Evolutionary conservation across 176 grass and related monocot species (phyloP), one percentile per base, ranked within the genome.

Genomic region (Oryza meridionalis): DNA sequence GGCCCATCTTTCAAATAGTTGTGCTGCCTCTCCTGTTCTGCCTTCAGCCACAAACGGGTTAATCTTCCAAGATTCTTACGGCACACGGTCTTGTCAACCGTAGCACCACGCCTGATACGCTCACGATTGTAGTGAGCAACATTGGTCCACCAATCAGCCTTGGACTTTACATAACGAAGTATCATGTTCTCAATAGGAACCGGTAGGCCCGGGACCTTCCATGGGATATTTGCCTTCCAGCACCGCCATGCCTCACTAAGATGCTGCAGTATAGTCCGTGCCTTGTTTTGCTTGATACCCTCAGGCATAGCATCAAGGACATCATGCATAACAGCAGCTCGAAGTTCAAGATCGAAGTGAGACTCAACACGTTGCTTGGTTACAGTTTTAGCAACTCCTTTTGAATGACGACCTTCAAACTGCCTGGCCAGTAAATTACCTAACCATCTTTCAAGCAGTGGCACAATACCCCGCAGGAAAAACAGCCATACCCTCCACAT

Each of bases 141-240:
- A 87, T 98, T 98, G 11, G 96, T 98, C 96, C 96, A 98, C 96
- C 96, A 98, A 85, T 98, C 96, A 69, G 96, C 96, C 71, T 98
- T 98, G 2, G 96, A 98, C 66, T 98, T 98, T 70, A 98, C 96
- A 59, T 98, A 95, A 70, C 96, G 93, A 81, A 98, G 96, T 83
- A 98, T 98, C 93, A 98, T 98, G 70, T 95, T 98, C 65, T 98
- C 96, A 84, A 98, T 93, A 26, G 96, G 91, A 4, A 98, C 96
- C 7, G 96, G 96, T 2, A 98, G 81, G 32, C 96, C 96, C 58
- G 96, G 96, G 43, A 98, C 96, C 93, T 98, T 98, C 96, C 96
- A 98, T 22, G 96, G 96, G n/a, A 98, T 98, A 84, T 98, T 98
- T 77, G 96, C 96, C 89, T 98, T 98, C 96, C 96, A 98, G 79